Evolutionary conservation across 1,284 basidiomycete species (phyloP), one percentile per base, ranked within the genome.

Genomic region (Albatrellus sp.): DNA sequence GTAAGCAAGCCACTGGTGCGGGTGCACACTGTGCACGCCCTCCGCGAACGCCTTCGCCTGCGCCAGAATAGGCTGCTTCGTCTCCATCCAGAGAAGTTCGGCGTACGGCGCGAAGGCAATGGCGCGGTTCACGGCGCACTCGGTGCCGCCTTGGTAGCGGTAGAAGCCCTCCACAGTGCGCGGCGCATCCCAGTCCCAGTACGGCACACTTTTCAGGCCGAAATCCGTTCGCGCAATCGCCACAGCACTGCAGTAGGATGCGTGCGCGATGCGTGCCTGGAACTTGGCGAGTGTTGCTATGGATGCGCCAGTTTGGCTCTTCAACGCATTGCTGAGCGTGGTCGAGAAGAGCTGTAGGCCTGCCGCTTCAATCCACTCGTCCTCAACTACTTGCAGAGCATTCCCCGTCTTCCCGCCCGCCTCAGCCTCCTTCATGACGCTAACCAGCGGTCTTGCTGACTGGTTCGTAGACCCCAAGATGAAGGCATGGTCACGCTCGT

Each of bases 1-100:
- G 69, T 97, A 97, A 30, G 90, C 85, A 46, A 97, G 70, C 92
- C 91, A 96, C 55, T 94, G 88, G 32, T 83, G 77, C 2, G 90
- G 90, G 57, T 75, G 73, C 41, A 69, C 81, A 24, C 77, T 76
- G 55, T 88, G 89, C 33, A 97, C 90, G 43, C 91, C 90, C 14
- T 75, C 71, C 8, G 92, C 83, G 58, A 98, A 98, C 69, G 97
- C 90, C 58, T 77, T 78, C 30, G 94, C 96, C 67, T 98, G 94
- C 1, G 80, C 67, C 41, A 94, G 69, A 64, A 97, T 94, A n/a
- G 94, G 94, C 58, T 78, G 86, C 72, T 93, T 93, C 50, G 96
- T 98, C 74, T 98, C 94, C 91, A 96, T 94, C 91, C 91, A 92
- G 52, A 93, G 60, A 44, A 92, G 66, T 62, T 97, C 93, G 34